Evolutionary conservation across 352 stramenopile species (phyloP).

Genomic region (Pythium aphanidermatum): DNA sequence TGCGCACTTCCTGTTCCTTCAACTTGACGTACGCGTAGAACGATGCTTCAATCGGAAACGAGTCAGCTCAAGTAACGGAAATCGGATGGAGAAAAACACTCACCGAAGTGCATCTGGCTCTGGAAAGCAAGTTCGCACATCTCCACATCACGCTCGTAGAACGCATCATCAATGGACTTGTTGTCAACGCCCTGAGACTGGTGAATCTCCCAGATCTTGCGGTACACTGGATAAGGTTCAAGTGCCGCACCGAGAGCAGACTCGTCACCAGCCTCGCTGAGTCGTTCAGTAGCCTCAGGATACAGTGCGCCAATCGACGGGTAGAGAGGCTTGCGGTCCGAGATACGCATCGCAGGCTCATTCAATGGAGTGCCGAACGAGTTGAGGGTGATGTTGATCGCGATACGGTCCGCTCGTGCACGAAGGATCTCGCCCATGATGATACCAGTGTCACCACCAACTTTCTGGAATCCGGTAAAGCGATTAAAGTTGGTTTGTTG

Average conservation of each 20-base stretch:
- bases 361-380: conserved; percentile 94
- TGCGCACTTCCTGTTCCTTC: conserved; percentile 99
- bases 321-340: conserved; percentile 96
- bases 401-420: conserved; percentile 95
- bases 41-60: conserved; percentile 24
- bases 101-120: conserved; percentile 98
- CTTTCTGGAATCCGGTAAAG: conserved; percentile 30
- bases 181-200: conserved; percentile 90
- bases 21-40: conserved; percentile 99
- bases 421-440: conserved; percentile 97
- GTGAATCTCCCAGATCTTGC: conserved; percentile 96
- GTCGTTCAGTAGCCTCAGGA: conserved; percentile 92
- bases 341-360: conserved; percentile 94
- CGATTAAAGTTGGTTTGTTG: neutral
- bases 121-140: conserved; percentile 98
- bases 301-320: conserved; percentile 97
- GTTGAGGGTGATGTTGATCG: conserved; percentile 99
- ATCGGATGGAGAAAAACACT: too few species aligned
- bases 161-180: conserved; percentile 98
- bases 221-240: conserved; percentile 94
- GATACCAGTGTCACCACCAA: conserved; percentile 96
- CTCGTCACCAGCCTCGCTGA: conserved; percentile 93
- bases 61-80: too few species aligned
- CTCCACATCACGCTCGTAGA: conserved; percentile 98
- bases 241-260: conserved; percentile 81